Base-by-base conservation (phyloP, 805 yeast genomes). In the Wickerhamomyces alni region DNA sequence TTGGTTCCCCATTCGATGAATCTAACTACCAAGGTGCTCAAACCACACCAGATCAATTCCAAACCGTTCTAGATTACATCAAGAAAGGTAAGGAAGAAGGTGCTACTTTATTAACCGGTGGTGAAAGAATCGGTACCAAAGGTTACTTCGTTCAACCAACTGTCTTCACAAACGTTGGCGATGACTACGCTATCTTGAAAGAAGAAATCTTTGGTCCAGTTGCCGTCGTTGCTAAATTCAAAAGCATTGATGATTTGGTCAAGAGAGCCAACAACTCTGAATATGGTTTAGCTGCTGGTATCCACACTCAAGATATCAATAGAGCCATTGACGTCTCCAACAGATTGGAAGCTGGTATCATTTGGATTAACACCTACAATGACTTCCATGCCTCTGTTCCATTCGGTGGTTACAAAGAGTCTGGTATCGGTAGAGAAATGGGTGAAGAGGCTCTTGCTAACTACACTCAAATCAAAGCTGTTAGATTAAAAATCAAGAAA, bases 371-470 rank as follows among this genome's bases (percentile, higher is more conserved):
- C 71, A 74, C 80, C 42, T 78, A 78, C 67, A 78, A 78, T 56
- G 83, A 77, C 60, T 77, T 78, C 77, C 77, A 79, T 61, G 73
- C 66, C 41, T 64, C 65, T 61, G 80, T 78, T 61, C 86, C 86
- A 65, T 79, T 79, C 57, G 86, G 86, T 58, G 86, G 86, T 51
- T 78, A 65, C 69, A 74, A 75, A 54, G 74, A 75, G 63, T 74
- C 81, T 45, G 86, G 86, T 68, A 65, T 74, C 40, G 86, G 86
- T 56, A 75, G 84, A 69, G 86, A 79, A 68, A 75, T 79, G 82
- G 86, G 86, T 63, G 64, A 62, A 34, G 81, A 75, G 54, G 82
- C 80, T 27, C 70, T 77, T 55, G 82, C 75, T 49, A 75, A 74
- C 69, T 79, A 77, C 69, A 69, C 75, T 44, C 85, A 79, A 65